These are phyloP conservation scores for Mucor indicus DNA, from an alignment of 371 early-diverging fungal genomes.

Conservation along the genomic window DNA sequence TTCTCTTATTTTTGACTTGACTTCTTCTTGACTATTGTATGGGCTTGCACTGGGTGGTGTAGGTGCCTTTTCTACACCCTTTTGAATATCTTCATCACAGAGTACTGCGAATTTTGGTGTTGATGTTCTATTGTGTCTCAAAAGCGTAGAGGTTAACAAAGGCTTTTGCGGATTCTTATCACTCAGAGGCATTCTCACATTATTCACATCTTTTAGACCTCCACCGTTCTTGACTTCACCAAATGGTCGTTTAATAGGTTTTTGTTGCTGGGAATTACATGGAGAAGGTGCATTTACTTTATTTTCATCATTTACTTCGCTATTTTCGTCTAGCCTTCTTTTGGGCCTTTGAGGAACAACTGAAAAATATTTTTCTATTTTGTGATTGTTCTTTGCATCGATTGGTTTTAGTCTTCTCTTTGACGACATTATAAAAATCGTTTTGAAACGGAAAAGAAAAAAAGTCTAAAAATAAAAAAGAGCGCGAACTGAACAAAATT, in stretches of 20 bases:
- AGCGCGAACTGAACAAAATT: too few relatives aligned
- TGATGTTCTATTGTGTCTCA: not conserved
- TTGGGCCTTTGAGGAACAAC: too few relatives aligned
- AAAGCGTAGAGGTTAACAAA: not conserved
- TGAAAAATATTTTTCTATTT: too few relatives aligned
- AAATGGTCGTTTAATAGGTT: not conserved
- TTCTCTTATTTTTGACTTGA: not conserved
- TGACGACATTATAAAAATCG: too few relatives aligned
- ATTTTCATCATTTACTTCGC: not conserved
- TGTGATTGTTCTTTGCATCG: too few relatives aligned
- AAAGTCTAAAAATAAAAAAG: too few relatives aligned
- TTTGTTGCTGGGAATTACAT: not conserved
- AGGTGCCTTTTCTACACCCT: conserved; percentile 1
- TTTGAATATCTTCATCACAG: conserved; percentile 9
- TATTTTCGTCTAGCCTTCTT: too few relatives aligned
- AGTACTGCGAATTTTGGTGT: not conserved
- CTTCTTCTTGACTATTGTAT: not conserved
- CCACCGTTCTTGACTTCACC: not conserved
- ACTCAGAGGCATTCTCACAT: not conserved
- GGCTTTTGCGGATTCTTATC: not conserved
- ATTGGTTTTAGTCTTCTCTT: too few relatives aligned
- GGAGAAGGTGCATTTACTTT: not conserved
- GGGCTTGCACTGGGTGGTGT: not conserved
- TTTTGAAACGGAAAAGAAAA: too few relatives aligned
- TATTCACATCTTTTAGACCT: too few relatives aligned